Evolutionary conservation across 2,329 filamentous ascomycete species (phyloP).

Genomic region (Diatrype stigma): DNA sequence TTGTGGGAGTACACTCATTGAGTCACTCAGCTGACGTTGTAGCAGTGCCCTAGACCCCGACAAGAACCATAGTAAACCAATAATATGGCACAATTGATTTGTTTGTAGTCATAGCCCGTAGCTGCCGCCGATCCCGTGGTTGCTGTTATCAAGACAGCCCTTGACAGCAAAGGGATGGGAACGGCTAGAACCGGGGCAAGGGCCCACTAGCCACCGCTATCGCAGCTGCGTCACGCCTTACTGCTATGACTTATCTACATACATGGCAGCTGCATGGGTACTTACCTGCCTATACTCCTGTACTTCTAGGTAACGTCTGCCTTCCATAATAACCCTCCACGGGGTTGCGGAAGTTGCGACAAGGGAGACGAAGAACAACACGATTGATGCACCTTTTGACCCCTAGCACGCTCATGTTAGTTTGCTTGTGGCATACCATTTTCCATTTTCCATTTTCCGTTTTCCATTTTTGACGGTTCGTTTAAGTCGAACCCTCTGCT

Average conservation of each 20-base stretch:
- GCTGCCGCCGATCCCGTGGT: not conserved
- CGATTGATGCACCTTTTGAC: not conserved
- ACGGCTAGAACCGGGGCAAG: not conserved
- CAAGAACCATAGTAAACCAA: too few relatives aligned
- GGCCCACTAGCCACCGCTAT: not conserved
- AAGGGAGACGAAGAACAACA: not conserved
- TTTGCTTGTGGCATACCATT: too few relatives aligned
- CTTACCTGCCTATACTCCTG: too few relatives aligned
- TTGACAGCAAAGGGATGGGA: not conserved
- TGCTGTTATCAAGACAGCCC: not conserved
- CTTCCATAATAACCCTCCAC: too few relatives aligned
- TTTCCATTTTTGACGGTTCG: not conserved
- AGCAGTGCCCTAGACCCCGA: too few relatives aligned
- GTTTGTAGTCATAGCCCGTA: not conserved
- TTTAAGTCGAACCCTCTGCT: not conserved
- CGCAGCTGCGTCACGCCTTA: not conserved
- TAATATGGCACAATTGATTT: not conserved
- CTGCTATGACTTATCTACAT: not conserved
- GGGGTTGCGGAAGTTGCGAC: not conserved
- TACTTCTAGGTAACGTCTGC: too few relatives aligned
- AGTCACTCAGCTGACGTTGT: too few relatives aligned
- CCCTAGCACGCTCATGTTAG: not conserved
- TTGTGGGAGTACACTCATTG: too few relatives aligned
- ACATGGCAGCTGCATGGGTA: not conserved
- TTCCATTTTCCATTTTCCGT: too few relatives aligned